Evolutionary conservation across 2,329 filamentous ascomycete genomes (phyloP), one percentile per base, ranked within the genome.

Genomic region (Aspergillus arachidicola): DNA sequence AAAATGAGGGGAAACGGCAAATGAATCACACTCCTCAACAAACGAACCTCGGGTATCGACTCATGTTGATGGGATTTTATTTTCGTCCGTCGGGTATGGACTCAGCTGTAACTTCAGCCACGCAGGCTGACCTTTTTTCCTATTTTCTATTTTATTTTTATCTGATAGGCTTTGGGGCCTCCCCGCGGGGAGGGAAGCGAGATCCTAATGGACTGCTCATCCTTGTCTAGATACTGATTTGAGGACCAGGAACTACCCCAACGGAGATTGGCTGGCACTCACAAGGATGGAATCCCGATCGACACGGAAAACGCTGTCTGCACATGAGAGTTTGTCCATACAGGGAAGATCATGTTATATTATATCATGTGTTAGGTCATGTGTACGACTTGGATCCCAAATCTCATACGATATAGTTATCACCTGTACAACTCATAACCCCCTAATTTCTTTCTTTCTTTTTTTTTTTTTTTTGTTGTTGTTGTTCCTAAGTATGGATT

Each of bases 101-200:
- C 9, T 41, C 38, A 41, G 7, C 38, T 55, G 51, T 38, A 34
- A 38, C n/a, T 38, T 38, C 12, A 34, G 16, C 57, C 38, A 54
- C 48, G 19, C 23, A 34, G 36, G 10, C 45, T 34, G 36, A 38
- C 36, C 16, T 38, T 28, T 30, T 36, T 41, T 32, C 23, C 34
- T 50, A 16, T 55, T 30, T 43, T 57, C 34, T 30, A 36, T 56
- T 41, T n/a, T 48, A 48, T 34, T 59, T 54, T 54, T 48, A 30
- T 36, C 28, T 41, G 26, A 28, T 6, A 28, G 26, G 26, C 26
- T 28, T 28, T 64, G 68, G 70, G 64, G 26, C 62, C 62, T 71
- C 69, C 69, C 71, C 71, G 71, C 71, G 68, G 70, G 68, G 67
- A 65, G 62, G 66, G 51, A 57, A 66, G 36, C 53, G 61, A 67